Percentiles rank a stretch among this genome's conserved stretches.
phyloP scores from a whole-genome alignment of 768 basidiomycete genomes.

The Galerina marginata region DNA sequence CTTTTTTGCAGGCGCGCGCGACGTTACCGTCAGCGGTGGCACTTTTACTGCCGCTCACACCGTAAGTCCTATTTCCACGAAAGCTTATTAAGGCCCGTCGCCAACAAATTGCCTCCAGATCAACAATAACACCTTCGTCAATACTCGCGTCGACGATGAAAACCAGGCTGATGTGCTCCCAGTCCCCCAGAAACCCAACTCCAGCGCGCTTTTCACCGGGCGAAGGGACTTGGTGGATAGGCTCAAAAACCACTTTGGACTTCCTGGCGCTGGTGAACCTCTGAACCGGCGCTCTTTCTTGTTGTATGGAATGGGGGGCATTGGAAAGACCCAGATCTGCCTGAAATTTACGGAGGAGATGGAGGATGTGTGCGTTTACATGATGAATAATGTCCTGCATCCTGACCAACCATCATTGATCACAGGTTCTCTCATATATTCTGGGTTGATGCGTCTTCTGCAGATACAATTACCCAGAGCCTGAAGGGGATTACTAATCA shows the following conservation, averaged over 20 bases:
- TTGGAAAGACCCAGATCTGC: conserved; percentile 27
- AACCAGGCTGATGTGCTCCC: neutral
- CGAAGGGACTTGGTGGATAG: conserved; percentile 12
- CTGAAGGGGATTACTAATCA: neutral
- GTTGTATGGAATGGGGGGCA: conserved; percentile 25
- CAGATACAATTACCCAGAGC: neutral
- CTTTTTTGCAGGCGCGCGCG: neutral
- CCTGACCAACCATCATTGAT: neutral
- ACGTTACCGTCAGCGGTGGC: neutral
- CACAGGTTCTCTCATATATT: neutral
- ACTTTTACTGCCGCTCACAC: neutral
- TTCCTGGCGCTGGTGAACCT: neutral
- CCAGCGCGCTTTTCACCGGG: conserved; percentile 17
- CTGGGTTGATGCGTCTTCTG: neutral
- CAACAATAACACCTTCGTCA: neutral
- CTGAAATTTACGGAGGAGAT: conserved; percentile 19
- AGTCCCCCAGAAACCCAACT: neutral
- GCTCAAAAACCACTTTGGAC: conserved; percentile 15
- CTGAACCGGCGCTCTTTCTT: conserved; percentile 12
- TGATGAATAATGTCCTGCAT: neutral
- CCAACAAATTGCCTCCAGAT: neutral
- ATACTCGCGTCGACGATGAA: neutral
- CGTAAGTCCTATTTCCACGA: neutral
- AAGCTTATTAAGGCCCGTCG: neutral
- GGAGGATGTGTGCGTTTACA: neutral